Evolutionary conservation across 1,139 yeast genomes (phyloP).

Genomic region (Debaryomyces robertsiae): DNA sequence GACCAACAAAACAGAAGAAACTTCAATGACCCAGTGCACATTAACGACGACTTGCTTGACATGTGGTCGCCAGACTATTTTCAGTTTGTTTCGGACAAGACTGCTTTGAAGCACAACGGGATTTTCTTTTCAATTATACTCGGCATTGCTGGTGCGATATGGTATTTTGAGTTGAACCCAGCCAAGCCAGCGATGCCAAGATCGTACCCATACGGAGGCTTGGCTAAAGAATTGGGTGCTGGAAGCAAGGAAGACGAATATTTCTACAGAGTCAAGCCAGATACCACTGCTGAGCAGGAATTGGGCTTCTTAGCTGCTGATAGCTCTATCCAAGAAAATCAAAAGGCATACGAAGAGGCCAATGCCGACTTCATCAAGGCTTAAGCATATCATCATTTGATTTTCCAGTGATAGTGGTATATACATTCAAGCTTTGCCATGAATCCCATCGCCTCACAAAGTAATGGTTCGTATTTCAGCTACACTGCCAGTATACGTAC

Average conservation of each 20-base stretch:
- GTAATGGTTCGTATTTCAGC: too few species aligned
- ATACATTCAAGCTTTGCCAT: too few species aligned
- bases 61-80: slow-evolving; percentile 87
- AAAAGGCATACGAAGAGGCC: slow-evolving; percentile 36
- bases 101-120: slow-evolving; percentile 58
- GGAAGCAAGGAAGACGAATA: slow-evolving; percentile 49
- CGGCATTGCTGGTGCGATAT: slow-evolving; percentile 56
- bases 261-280: slow-evolving; percentile 48
- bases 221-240: slow-evolving; percentile 74
- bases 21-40: slow-evolving; percentile 69
- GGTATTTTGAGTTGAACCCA: slow-evolving; percentile 64
- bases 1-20: slow-evolving; percentile 84
- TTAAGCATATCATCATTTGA: slow-evolving; percentile 14
- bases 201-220: slow-evolving; percentile 73
- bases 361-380: slow-evolving; percentile 43
- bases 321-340: slow-evolving; percentile 29
- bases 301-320: slow-evolving; percentile 42
- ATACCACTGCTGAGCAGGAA: slow-evolving; percentile 41
- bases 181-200: slow-evolving; percentile 79
- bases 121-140: slow-evolving; percentile 59
- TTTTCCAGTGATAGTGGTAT: too few species aligned
- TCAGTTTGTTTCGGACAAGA: slow-evolving; percentile 58
- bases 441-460: too few species aligned
- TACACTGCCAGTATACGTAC: slow-evolving; percentile 15
- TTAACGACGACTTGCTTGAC: slow-evolving; percentile 73